A percentile compares a stretch with the other conserved stretches of the same genome.
Evolutionary conservation across 371 early-diverging fungal species (phyloP).

Genomic region (Mortierella sp.): DNA sequence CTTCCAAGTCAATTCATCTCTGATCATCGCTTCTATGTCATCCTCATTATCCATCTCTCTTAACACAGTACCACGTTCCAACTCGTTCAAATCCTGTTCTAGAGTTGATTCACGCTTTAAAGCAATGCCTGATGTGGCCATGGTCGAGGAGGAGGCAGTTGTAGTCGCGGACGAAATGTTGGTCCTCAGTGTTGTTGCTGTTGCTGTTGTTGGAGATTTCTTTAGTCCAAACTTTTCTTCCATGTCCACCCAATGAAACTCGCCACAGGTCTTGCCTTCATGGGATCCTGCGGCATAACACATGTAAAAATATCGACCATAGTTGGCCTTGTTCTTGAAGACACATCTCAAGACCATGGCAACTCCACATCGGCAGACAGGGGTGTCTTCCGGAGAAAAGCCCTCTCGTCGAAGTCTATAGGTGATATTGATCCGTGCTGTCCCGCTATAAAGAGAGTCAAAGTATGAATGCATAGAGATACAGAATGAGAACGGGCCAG

Average conservation of each 20-base stretch:
- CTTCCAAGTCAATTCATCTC: too few species aligned
- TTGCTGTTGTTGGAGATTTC: too few species aligned
- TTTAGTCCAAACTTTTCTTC: conserved; percentile 26
- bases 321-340: conserved; percentile 53
- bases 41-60: too few species aligned
- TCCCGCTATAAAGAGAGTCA: conserved; percentile 46
- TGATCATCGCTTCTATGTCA: too few species aligned
- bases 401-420: conserved; percentile 61
- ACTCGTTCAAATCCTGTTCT: too few species aligned
- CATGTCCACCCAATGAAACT: conserved; percentile 57
- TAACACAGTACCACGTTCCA: too few species aligned
- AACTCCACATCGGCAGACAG: conserved; percentile 61
- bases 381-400: conserved; percentile 56
- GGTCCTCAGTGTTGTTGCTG: too few species aligned
- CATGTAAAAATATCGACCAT: conserved; percentile 64
- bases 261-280: conserved; percentile 46
- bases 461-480: not conserved
- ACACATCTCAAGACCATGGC: conserved; percentile 64
- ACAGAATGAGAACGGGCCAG: not conserved
- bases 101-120: too few species aligned
- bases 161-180: too few species aligned
- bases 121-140: too few species aligned
- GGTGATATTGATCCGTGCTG: conserved; percentile 66
- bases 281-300: conserved; percentile 54
- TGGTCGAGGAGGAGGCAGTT: too few species aligned